Evolutionary conservation across 352 stramenopile genomes (phyloP).

Genomic region (Globisporangium abappressorium): DNA sequence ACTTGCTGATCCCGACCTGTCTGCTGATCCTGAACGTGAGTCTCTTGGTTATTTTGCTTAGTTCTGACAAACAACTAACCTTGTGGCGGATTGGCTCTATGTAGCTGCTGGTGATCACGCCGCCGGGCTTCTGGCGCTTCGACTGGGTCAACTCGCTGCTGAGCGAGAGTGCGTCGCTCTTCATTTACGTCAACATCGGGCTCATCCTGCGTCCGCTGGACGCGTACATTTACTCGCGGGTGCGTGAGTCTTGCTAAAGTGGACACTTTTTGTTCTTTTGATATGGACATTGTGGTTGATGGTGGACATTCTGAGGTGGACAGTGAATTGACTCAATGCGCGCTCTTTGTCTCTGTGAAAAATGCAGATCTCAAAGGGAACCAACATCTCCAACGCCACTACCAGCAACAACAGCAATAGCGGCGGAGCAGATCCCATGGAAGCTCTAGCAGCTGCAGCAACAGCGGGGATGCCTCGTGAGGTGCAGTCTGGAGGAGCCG

Average conservation of each 20-base stretch:
- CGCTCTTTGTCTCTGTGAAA: neutral
- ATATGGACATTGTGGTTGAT: neutral
- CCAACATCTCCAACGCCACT: slow-evolving; percentile 18
- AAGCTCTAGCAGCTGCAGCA: neutral
- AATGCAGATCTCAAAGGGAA: slow-evolving; percentile 27
- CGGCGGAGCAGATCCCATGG: neutral
- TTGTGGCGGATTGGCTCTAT: slow-evolving; percentile 14
- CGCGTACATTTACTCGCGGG: slow-evolving; percentile 43
- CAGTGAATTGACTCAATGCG: neutral
- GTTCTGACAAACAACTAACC: slow-evolving; percentile 5
- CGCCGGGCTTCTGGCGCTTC: slow-evolving; percentile 52
- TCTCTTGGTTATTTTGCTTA: neutral
- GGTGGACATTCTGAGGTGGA: neutral
- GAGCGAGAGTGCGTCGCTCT: slow-evolving; percentile 37
- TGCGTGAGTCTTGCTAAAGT: slow-evolving; percentile 13
- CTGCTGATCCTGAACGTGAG: slow-evolving; percentile 57
- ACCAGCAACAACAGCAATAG: neutral
- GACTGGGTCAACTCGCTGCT: slow-evolving; percentile 59
- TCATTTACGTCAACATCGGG: slow-evolving; percentile 40
- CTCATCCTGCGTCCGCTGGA: slow-evolving; percentile 50
- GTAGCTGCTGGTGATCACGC: slow-evolving; percentile 56
- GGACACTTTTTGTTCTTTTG: neutral
- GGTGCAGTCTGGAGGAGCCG: slow-evolving; percentile 10
- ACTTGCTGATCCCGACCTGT: slow-evolving; percentile 51
- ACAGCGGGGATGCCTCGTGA: slow-evolving; percentile 3